phyloP scores from a whole-genome alignment of 2,329 filamentous ascomycete species.

The Fusarium robinianum region DNA sequence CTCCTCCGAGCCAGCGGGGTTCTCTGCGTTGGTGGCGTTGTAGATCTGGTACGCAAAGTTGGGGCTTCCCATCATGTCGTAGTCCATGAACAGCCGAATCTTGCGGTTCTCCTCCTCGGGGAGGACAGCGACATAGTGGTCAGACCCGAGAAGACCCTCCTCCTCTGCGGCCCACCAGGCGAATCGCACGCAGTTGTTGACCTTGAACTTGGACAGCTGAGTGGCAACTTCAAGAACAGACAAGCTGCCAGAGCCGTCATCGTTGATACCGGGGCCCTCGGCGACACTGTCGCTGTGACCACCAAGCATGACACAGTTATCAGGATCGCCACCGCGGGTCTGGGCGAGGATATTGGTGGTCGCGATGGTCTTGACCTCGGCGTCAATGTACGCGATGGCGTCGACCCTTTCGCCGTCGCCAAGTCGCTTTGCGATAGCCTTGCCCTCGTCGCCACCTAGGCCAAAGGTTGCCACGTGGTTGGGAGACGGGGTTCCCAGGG shows the following conservation, averaged over 20 bases:
- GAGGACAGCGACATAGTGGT: slow-evolving; percentile 62
- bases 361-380: slow-evolving; percentile 56
- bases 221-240: slow-evolving; percentile 66
- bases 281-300: slow-evolving; percentile 66
- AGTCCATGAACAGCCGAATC: slow-evolving; percentile 70
- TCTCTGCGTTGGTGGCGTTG: slow-evolving; percentile 70
- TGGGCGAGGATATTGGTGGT: slow-evolving; percentile 68
- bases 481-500: slow-evolving; percentile 64
- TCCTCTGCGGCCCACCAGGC: slow-evolving; percentile 72
- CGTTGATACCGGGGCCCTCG: slow-evolving; percentile 75
- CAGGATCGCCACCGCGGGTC: slow-evolving; percentile 60
- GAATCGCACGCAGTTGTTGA: slow-evolving; percentile 69
- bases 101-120: slow-evolving; percentile 62
- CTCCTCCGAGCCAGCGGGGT: slow-evolving; percentile 72
- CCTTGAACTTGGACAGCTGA: slow-evolving; percentile 59
- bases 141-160: slow-evolving; percentile 67
- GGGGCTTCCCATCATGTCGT: slow-evolving; percentile 70
- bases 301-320: slow-evolving; percentile 69
- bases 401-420: slow-evolving; percentile 54
- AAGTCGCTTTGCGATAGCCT: slow-evolving; percentile 59
- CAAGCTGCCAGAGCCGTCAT: slow-evolving; percentile 71
- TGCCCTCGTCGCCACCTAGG: slow-evolving; percentile 63
- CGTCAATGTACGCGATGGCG: slow-evolving; percentile 63
- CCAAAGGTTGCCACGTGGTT: slow-evolving; percentile 71
- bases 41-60: slow-evolving; percentile 73